Evolutionary conservation across 2,329 filamentous ascomycete species (phyloP), one percentile per base, ranked within the genome.

Genomic region (Fusarium sp.): DNA sequence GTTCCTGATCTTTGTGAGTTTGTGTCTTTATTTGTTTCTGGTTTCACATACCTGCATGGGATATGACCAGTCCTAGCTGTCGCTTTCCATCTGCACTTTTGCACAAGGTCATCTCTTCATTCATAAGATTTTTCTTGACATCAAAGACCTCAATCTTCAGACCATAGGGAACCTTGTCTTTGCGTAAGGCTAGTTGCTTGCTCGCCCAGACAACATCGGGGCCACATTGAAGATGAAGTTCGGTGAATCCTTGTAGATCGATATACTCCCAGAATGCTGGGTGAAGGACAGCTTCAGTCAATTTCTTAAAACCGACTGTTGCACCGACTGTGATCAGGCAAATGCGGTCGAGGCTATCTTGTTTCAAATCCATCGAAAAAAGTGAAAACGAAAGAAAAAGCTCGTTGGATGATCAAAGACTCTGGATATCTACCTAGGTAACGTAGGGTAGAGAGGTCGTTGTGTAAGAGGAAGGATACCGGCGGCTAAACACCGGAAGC

Each of bases 301-400:
- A 84, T 7, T 81, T 76, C 48, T 83, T 81, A 76, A 99, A 99
- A 17, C 89, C 85, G 14, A 93, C 93, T 0, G 94, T 99, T 6
- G 95, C 94, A 53, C 95, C 95, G 27, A 97, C 90, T 0, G 95
- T 98, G 51, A 97, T 89, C 65, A 99, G 91, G 73, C 91, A 95
- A 49, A 79, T 72, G 31, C 75, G 72, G 23, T 72, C 54, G 15
- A 67, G 45, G 8, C 13, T 11, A 31, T 21, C 19, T 6, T 32
- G 41, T 1, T 29, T 31, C 33, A 53, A 39, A 8, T 29, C 39
- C 52, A 71, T 65, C 3, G 33, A 14, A 11, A 31, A 17, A 50
- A n/a, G 6, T 48, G 13, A 46, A 15, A 23, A 9, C 14, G 36
- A 39, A 25, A 48, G 36, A 33, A 43, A 43, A 36, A 31, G 21